A percentile compares a stretch with the other conserved stretches of the same genome.
Evolutionary conservation across 768 basidiomycete genomes (phyloP).

Genomic region (Suillus discolor): DNA sequence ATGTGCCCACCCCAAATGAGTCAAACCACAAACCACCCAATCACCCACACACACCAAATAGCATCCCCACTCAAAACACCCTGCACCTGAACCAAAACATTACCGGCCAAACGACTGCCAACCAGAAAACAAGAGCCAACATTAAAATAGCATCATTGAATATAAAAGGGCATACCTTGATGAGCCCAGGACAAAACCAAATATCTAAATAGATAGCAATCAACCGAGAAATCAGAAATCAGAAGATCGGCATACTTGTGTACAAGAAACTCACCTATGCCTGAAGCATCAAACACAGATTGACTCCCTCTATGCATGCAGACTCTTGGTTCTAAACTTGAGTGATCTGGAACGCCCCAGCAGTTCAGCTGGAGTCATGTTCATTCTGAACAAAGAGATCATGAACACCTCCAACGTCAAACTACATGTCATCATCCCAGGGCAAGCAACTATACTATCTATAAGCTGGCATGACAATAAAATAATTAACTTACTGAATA

Average conservation of each 20-base stretch:
- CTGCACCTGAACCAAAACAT: background rate
- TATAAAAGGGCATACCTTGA: background rate
- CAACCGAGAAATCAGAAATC: background rate
- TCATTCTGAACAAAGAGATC: background rate
- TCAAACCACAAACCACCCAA: too few species aligned
- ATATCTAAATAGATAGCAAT: background rate
- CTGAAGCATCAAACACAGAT: background rate
- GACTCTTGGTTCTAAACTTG: background rate
- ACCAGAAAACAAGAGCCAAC: background rate
- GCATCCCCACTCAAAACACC: too few species aligned
- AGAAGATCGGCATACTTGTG: background rate
- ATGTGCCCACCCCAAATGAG: too few species aligned
- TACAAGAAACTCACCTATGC: background rate
- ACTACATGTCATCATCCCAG: background rate
- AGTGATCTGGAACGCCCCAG: background rate
- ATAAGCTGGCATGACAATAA: background rate
- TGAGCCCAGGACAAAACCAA: rapidly evolving
- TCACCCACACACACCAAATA: too few species aligned
- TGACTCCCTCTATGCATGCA: background rate
- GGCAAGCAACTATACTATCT: background rate
- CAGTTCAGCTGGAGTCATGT: background rate
- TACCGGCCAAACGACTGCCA: too few species aligned
- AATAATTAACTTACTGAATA: background rate
- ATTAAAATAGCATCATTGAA: background rate
- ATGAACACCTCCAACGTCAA: background rate